Percentiles rank a stretch among this genome's conserved stretches.
Conservation (phyloP, 1,284 basidiomycete species). For the Takashimella koratensis region DNA sequence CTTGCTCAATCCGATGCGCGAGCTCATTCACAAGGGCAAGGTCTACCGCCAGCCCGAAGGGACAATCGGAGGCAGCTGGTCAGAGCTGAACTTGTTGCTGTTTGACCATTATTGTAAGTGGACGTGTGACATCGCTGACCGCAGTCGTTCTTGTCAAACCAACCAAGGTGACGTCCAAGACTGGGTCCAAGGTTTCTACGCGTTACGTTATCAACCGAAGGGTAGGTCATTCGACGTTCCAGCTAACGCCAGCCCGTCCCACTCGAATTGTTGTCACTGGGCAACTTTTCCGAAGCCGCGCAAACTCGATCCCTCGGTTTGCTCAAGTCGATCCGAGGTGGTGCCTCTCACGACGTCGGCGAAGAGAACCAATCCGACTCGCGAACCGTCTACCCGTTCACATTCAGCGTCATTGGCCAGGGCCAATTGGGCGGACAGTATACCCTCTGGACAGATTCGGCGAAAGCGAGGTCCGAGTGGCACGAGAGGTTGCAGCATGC, state of each 20-base stretch:
- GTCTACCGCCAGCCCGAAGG: conserved; percentile 78
- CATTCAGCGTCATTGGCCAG: conserved; percentile 74
- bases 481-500: conserved; percentile 84
- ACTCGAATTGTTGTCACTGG: conserved; percentile 74
- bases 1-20: conserved; percentile 72
- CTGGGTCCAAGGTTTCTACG: conserved; percentile 51
- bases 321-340: conserved; percentile 34
- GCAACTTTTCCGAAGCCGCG: conserved; percentile 63
- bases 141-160: conserved; percentile 83
- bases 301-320: conserved; percentile 32
- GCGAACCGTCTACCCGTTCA: conserved; percentile 67
- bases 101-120: conserved; percentile 87
- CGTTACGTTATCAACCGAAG: conserved; percentile 60
- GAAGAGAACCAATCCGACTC: conserved; percentile 52
- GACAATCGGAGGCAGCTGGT: conserved; percentile 76
- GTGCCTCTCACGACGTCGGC: conserved; percentile 10
- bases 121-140: not conserved
- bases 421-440: conserved; percentile 76
- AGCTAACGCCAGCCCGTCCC: conserved; percentile 69
- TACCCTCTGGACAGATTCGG: conserved; percentile 78
- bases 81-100: conserved; percentile 76
- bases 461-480: conserved; percentile 76
- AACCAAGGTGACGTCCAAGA: conserved; percentile 70
- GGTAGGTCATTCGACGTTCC: conserved; percentile 52
- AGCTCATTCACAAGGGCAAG: conserved; percentile 75